These are phyloP conservation scores for Athelia sp. DNA, from an alignment of 1,284 basidiomycete species.

Conservation along the genomic window DNA sequence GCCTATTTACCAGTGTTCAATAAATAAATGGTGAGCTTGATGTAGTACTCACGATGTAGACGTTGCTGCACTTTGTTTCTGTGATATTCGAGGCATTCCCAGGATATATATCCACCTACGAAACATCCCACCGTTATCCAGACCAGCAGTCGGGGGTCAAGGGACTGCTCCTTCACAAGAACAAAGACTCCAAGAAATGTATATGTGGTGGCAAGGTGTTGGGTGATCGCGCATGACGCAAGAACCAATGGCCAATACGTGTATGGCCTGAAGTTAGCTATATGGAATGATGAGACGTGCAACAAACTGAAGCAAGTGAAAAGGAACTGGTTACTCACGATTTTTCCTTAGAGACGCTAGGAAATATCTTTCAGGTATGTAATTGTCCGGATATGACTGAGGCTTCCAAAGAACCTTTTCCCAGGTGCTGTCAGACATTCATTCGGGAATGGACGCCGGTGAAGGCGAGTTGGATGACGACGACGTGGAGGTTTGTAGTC, in stretches of 20 bases:
- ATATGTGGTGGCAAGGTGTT: constrained; percentile 78
- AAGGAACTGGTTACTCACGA: constrained; percentile 47
- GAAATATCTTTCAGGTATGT: constrained; percentile 78
- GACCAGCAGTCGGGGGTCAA: constrained; percentile 69
- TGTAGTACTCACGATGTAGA: constrained; percentile 23
- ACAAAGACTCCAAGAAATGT: constrained; percentile 82
- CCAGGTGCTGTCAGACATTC: constrained; percentile 42
- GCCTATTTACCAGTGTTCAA: too few species aligned
- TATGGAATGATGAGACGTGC: constrained; percentile 9
- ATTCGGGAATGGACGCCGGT: background rate
- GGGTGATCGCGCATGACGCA: constrained; percentile 76
- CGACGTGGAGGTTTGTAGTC: too few species aligned
- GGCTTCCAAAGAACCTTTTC: constrained; percentile 82
- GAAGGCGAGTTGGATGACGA: background rate
- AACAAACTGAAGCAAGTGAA: constrained; percentile 3
- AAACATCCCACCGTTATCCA: constrained; percentile 62
- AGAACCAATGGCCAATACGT: constrained; percentile 71
- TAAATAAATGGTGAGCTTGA: constrained; percentile 8
- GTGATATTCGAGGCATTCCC: constrained; percentile 48
- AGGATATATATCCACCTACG: constrained; percentile 53
- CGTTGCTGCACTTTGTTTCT: background rate
- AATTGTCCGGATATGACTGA: constrained; percentile 80
- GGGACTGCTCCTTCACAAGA: constrained; percentile 54
- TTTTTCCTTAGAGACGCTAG: constrained; percentile 75
- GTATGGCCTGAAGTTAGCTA: constrained; percentile 75